These are phyloP conservation scores for Arthrobotrys sinensis DNA, from an alignment of 2,329 filamentous ascomycete genomes.

Conservation along the genomic window DNA sequence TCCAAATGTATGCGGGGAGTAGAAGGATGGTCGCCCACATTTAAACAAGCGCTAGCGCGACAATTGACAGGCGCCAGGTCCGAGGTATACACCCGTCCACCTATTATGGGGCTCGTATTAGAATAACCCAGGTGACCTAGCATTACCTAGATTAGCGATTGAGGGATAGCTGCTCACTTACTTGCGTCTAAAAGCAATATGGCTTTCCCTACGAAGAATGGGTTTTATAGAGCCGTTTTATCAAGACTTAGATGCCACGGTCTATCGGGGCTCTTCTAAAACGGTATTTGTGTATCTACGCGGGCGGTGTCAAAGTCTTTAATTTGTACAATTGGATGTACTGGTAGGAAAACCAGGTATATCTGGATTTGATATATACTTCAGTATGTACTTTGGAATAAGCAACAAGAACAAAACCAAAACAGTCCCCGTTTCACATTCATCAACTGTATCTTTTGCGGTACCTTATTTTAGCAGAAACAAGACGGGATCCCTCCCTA, in stretches of 20 bases:
- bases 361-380: constrained; percentile 25
- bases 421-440: constrained; percentile 13
- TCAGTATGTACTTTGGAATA: constrained; percentile 14
- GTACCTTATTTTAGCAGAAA: neutral
- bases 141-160: too few species aligned
- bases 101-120: neutral
- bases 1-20: constrained; percentile 6
- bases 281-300: neutral
- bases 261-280: neutral
- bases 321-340: constrained; percentile 12
- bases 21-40: neutral
- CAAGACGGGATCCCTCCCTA: too few species aligned
- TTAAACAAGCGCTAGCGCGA: constrained; percentile 6
- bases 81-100: neutral
- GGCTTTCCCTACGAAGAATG: too few species aligned
- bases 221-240: too few species aligned
- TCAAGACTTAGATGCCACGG: too few species aligned
- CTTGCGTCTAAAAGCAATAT: too few species aligned
- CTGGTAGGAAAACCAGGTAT: neutral
- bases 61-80: neutral
- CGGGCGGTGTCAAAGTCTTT: neutral
- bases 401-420: constrained; percentile 6
- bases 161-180: too few species aligned
- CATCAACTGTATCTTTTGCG: neutral
- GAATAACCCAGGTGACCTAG: neutral